Conservation (phyloP, 2,329 filamentous ascomycete species). For the Colletotrichum zoysiae region DNA sequence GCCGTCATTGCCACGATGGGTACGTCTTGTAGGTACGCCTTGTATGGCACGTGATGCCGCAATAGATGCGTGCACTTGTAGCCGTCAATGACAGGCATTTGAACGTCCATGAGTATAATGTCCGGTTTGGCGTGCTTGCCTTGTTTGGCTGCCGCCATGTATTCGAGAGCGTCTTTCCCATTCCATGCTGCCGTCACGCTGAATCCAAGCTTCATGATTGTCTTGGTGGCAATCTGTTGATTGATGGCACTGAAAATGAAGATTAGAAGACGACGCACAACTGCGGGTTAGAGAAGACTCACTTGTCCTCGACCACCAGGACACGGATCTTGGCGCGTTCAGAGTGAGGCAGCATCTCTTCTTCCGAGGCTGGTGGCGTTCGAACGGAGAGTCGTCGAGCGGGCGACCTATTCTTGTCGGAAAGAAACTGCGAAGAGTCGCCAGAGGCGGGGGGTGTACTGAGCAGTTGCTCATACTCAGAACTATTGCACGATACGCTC, state of each 20-base stretch:
- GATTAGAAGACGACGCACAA: slow-evolving; percentile 29
- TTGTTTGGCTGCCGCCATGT: slow-evolving; percentile 68
- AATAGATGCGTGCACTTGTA: slow-evolving; percentile 82
- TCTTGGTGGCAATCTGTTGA: slow-evolving; percentile 81
- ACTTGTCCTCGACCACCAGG: slow-evolving; percentile 87
- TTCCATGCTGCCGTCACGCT: slow-evolving; percentile 80
- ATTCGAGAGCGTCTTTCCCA: slow-evolving; percentile 82
- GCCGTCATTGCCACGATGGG: slow-evolving; percentile 88
- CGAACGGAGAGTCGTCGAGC: slow-evolving; percentile 51
- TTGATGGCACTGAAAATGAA: slow-evolving; percentile 67
- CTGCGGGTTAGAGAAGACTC: slow-evolving; percentile 50
- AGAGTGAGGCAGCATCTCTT: slow-evolving; percentile 61
- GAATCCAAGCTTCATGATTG: slow-evolving; percentile 80
- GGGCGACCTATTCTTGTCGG: slow-evolving; percentile 46
- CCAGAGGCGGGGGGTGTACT: slow-evolving; percentile 55
- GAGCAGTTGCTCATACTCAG: slow-evolving; percentile 67
- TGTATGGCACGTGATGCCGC: slow-evolving; percentile 76
- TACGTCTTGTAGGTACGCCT: slow-evolving; percentile 68
- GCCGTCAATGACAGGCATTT: slow-evolving; percentile 82
- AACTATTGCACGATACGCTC: slow-evolving; percentile 75
- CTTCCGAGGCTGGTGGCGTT: slow-evolving; percentile 54
- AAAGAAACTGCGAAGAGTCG: slow-evolving; percentile 37
- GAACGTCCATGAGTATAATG: slow-evolving; percentile 83
- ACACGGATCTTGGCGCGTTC: slow-evolving; percentile 76
- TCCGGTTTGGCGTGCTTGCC: slow-evolving; percentile 71